Evolutionary conservation across 805 yeast species (phyloP).

Genomic region (Candida boidinii): DNA sequence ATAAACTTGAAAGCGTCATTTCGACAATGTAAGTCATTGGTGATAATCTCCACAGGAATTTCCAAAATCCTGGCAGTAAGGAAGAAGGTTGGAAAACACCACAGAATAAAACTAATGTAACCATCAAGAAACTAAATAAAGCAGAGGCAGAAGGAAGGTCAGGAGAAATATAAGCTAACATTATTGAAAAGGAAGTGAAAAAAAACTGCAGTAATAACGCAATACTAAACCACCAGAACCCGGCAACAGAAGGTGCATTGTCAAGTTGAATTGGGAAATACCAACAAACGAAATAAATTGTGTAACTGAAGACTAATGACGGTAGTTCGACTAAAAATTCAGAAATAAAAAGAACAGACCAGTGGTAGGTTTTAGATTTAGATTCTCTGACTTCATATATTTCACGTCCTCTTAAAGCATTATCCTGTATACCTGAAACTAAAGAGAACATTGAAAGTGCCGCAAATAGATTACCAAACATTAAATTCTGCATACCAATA

Average conservation of each 20-base stretch:
- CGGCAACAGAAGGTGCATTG: slow-evolving; percentile 33
- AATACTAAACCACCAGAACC: slow-evolving; percentile 31
- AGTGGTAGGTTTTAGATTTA: slow-evolving; percentile 53
- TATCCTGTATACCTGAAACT: slow-evolving; percentile 48
- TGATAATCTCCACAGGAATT: slow-evolving; percentile 68
- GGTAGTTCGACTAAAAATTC: slow-evolving; percentile 49
- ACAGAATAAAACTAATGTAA: slow-evolving; percentile 55
- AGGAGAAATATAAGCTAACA: slow-evolving; percentile 50
- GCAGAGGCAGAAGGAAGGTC: slow-evolving; percentile 62
- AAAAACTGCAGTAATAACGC: slow-evolving; percentile 35
- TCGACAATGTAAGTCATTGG: slow-evolving; percentile 68
- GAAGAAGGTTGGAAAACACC: slow-evolving; percentile 55
- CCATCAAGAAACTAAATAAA: slow-evolving; percentile 43
- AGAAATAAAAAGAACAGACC: slow-evolving; percentile 47
- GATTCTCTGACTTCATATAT: slow-evolving; percentile 57
- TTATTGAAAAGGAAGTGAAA: slow-evolving; percentile 43
- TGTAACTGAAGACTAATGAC: slow-evolving; percentile 37
- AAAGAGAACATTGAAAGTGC: slow-evolving; percentile 44
- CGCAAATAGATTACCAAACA: slow-evolving; percentile 56
- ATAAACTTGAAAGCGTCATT: slow-evolving; percentile 35
- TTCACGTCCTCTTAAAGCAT: slow-evolving; percentile 43
- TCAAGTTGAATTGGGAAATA: slow-evolving; percentile 29
- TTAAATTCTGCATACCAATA: slow-evolving; percentile 45
- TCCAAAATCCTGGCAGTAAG: slow-evolving; percentile 77
- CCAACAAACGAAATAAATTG: slow-evolving; percentile 35